Evolutionary conservation across 73 alveolate genomes (phyloP), one percentile per base, ranked within the genome.

Genomic region (Tetrahymena malaccensis): DNA sequence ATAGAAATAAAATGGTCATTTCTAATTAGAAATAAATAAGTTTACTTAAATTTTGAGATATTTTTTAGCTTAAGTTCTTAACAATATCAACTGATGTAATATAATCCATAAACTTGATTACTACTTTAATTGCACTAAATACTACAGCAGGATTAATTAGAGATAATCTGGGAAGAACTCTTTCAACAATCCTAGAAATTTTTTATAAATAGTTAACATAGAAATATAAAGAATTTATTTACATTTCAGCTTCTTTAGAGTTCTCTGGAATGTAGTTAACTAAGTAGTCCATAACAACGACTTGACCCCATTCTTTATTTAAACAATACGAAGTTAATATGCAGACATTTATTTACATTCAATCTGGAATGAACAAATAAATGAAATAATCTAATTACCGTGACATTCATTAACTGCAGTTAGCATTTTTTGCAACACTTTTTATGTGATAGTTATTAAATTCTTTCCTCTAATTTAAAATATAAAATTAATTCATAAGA

Each of bases 81-180:
- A 98, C 98, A 94, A 98, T 97, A 94, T 98, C 99, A 84, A 97
- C 98, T 70, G 98, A 98, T 44, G 94, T 97, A 43, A 98, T 94
- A 96, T 43, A 96, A 96, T 98, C 99, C 95, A 98, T 94, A 94
- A 96, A 98, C 93, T 97, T 98, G 85, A 98, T 94, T 40, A 98
- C 97, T 1, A 98, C 99, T 96, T 98, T 98, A 38, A 98, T 96
- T 19, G 99, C 99, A 40, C 99, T 97, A 95, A 98, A 97, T 1
- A 98, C 98, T 17, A 98, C 99, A 27, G 99, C 99, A 17, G 98
- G 97, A 95, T 98, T 98, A 22, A 96, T 94, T 70, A 97, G 99
- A 83, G 98, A 97, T 93, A 98, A 94, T 94, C 98, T 97, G 4
- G 99, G 99, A 4, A 98, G 97, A 27, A 97, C 98, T 94, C 99